phyloP scores from a whole-genome alignment of 1,284 basidiomycete genomes.

The Wallemia ichthyophaga region DNA sequence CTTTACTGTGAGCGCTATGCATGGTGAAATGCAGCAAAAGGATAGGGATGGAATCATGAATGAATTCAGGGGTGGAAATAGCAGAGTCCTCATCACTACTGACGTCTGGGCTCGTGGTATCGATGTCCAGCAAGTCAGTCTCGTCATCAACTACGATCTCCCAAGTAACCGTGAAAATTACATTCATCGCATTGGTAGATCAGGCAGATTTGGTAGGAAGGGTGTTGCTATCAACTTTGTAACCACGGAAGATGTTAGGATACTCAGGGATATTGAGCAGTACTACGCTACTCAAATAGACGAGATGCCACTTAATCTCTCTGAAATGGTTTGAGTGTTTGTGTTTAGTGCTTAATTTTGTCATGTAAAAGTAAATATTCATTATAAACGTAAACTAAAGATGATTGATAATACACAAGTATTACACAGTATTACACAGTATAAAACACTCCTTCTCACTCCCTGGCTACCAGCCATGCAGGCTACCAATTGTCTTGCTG shows the following conservation, averaged over 20 bases:
- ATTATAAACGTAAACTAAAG: too few species aligned
- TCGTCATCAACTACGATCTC: conserved; percentile 94
- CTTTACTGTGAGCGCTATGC: conserved; percentile 46
- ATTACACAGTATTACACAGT: too few species aligned
- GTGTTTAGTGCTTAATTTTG: too few species aligned
- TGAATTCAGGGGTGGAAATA: conserved; percentile 75
- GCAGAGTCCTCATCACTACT: conserved; percentile 78
- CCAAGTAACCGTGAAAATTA: conserved; percentile 95
- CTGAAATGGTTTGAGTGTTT: conserved; percentile 49
- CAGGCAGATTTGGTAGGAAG: conserved; percentile 78
- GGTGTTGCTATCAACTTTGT: conserved; percentile 82
- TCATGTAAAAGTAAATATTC: not conserved
- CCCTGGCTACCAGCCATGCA: not conserved
- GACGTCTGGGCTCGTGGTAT: conserved; percentile 98
- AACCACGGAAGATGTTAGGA: conserved; percentile 62
- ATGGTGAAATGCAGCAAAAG: conserved; percentile 96
- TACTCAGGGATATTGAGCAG: conserved; percentile 63
- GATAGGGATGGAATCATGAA: conserved; percentile 97
- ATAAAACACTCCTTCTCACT: too few species aligned
- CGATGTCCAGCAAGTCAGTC: conserved; percentile 90
- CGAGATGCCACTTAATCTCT: conserved; percentile 78
- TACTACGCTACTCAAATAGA: conserved; percentile 19
- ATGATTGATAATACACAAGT: too few species aligned
- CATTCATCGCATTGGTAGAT: conserved; percentile 87
- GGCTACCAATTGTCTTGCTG: not conserved